Percentiles rank a stretch among this genome's conserved stretches.
phyloP scores from a whole-genome alignment of 371 early-diverging fungal species.

The Thermomucor indicae-seudaticae region DNA sequence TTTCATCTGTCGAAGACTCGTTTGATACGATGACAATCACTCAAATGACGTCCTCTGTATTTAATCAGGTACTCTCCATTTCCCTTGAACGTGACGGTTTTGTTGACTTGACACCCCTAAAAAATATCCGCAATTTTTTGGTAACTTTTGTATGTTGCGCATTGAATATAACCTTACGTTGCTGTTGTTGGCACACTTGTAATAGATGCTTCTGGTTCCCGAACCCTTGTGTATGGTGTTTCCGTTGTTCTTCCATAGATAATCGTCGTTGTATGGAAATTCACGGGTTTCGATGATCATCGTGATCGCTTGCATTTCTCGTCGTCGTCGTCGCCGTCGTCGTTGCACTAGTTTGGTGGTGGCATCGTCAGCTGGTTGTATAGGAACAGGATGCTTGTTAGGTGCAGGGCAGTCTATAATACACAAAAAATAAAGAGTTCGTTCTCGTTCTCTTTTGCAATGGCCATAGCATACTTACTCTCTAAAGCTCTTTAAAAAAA shows the following conservation, averaged over 20 bases:
- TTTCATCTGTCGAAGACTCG: constrained; percentile 16
- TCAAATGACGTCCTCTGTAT: constrained; percentile 45
- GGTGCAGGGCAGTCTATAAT: no score
- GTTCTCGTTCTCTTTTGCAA: no score
- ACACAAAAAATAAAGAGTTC: no score
- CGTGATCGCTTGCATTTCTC: constrained; percentile 53
- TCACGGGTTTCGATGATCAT: constrained; percentile 50
- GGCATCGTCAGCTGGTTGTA: no score
- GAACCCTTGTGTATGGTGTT: constrained; percentile 50
- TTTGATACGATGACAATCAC: constrained; percentile 29
- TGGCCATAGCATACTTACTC: no score
- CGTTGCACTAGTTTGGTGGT: neutral
- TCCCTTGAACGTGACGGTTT: constrained; percentile 51
- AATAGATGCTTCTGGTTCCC: constrained; percentile 52
- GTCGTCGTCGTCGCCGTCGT: constrained; percentile 34
- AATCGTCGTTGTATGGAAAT: constrained; percentile 37
- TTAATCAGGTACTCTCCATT: constrained; percentile 47
- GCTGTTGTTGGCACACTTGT: constrained; percentile 40
- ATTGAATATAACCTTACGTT: constrained; percentile 10
- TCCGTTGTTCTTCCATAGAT: constrained; percentile 55
- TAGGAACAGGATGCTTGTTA: neutral
- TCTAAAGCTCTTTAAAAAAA: no score
- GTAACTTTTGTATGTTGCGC: no score
- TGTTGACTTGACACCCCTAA: constrained; percentile 44
- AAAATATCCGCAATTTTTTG: no score